These are phyloP conservation scores for Boletus subparvulus DNA, from an alignment of 768 basidiomycete genomes.

Conservation along the genomic window DNA sequence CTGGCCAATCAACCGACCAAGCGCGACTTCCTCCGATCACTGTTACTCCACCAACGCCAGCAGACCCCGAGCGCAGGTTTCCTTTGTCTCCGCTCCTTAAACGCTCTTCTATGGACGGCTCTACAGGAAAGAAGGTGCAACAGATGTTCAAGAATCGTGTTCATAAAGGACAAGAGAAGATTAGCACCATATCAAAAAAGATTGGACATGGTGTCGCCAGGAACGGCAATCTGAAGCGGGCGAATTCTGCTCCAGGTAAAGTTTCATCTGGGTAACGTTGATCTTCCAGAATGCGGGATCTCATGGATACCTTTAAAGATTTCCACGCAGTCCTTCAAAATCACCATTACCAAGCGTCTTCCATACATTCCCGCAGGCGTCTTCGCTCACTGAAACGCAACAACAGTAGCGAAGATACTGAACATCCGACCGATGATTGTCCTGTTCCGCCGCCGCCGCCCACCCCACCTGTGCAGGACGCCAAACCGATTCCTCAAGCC, in stretches of 20 bases:
- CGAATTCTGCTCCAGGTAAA: conserved; percentile 69
- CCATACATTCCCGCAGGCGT: conserved; percentile 78
- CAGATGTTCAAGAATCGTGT: conserved; percentile 74
- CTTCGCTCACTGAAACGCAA: conserved; percentile 47
- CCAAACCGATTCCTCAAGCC: conserved; percentile 35
- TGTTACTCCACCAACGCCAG: conserved; percentile 62
- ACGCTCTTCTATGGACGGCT: conserved; percentile 38
- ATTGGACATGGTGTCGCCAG: conserved; percentile 69
- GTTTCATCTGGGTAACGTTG: conserved; percentile 10
- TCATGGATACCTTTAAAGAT: conserved; percentile 41
- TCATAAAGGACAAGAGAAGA: conserved; percentile 68
- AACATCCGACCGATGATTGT: conserved; percentile 34
- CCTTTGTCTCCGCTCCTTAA: conserved; percentile 18
- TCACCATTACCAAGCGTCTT: conserved; percentile 68
- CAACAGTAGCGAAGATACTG: conserved; percentile 34
- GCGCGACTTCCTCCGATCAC: conserved; percentile 44
- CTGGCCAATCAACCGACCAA: neutral
- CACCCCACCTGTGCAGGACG: conserved; percentile 36
- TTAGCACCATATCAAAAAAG: conserved; percentile 74
- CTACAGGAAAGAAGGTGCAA: conserved; percentile 70
- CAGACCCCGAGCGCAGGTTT: conserved; percentile 27
- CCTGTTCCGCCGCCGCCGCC: conserved; percentile 36
- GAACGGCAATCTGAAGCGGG: conserved; percentile 54
- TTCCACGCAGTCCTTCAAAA: conserved; percentile 66
- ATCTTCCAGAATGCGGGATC: neutral